Conservation (phyloP, 208 protist species). For the Leptomonas pyrrhocoris region DNA sequence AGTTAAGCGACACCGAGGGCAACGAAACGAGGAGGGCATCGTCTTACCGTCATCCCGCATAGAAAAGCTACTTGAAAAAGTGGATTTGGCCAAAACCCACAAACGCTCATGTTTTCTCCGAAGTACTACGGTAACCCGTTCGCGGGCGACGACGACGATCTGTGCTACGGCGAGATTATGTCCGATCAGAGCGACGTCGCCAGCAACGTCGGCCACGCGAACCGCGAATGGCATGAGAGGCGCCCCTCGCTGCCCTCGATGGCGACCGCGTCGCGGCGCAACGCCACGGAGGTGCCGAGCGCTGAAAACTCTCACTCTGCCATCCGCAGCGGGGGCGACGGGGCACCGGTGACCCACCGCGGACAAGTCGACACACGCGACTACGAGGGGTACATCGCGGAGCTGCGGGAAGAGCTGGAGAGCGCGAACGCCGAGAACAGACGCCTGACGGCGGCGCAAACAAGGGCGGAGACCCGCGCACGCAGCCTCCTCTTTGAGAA, state of each 20-base stretch:
- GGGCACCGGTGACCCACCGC: neutral
- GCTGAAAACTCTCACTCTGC: conserved; percentile 18
- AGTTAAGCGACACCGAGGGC: too few relatives aligned
- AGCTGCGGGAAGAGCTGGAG: conserved; percentile 54
- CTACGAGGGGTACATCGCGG: conserved; percentile 47
- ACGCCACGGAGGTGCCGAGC: conserved; percentile 7
- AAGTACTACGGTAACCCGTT: conserved; percentile 80
- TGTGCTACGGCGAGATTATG: conserved; percentile 64
- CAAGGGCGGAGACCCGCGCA: conserved; percentile 54
- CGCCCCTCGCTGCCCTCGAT: neutral
- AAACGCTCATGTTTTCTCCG: conserved; percentile 19
- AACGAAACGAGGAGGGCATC: too few relatives aligned
- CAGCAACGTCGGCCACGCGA: neutral
- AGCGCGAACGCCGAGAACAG: conserved; percentile 53
- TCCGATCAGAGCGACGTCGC: conserved; percentile 20
- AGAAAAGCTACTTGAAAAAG: too few relatives aligned
- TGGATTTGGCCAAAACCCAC: too few relatives aligned
- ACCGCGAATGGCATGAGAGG: conserved; percentile 6
- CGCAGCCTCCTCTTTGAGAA: conserved; percentile 62
- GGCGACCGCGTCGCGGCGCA: conserved; percentile 2
- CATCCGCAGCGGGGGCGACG: conserved; percentile 1
- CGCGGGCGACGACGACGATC: conserved; percentile 54
- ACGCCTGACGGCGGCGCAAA: conserved; percentile 38
- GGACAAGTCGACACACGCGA: conserved; percentile 15
- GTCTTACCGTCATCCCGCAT: too few relatives aligned